These are phyloP conservation scores for Millerago galiae DNA, from an alignment of 805 yeast species.

Conservation along the genomic window DNA sequence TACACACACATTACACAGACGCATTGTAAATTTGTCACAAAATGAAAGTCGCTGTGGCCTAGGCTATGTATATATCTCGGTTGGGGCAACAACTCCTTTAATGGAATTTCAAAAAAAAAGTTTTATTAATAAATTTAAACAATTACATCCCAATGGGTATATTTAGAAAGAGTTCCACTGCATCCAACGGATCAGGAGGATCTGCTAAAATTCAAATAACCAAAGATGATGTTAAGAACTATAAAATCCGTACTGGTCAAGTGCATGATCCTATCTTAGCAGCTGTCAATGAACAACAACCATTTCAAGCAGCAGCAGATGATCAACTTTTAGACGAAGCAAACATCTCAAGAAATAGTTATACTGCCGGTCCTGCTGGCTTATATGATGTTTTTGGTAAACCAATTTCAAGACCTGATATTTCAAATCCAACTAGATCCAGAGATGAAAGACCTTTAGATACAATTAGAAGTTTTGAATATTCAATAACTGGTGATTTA, in stretches of 20 bases:
- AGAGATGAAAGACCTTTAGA: constrained; percentile 97
- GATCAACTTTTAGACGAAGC: constrained; percentile 4
- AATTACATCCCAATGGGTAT: constrained; percentile 32
- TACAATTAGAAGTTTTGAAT: constrained; percentile 90
- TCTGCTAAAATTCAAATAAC: constrained; percentile 36
- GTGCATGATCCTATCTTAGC: constrained; percentile 86
- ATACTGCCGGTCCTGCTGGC: constrained; percentile 35
- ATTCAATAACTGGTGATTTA: constrained; percentile 85
- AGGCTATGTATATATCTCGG: too few species aligned
- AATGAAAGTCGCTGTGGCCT: too few species aligned
- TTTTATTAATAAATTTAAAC: not conserved
- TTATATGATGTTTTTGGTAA: constrained; percentile 82
- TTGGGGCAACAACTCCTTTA: too few species aligned
- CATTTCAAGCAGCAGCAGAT: constrained; percentile 56
- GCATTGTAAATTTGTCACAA: not conserved
- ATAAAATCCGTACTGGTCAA: constrained; percentile 60
- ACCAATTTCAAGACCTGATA: constrained; percentile 71
- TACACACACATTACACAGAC: not conserved
- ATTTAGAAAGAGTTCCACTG: constrained; percentile 33
- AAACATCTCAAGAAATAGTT: constrained; percentile 26
- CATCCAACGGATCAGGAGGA: constrained; percentile 24
- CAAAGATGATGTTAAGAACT: constrained; percentile 44
- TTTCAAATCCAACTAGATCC: constrained; percentile 87
- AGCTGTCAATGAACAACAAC: constrained; percentile 95
- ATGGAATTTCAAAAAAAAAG: too few species aligned